A percentile compares a stretch with the other conserved stretches of the same genome.
Evolutionary conservation across 768 basidiomycete species (phyloP).

Genomic region (Imleria badia): DNA sequence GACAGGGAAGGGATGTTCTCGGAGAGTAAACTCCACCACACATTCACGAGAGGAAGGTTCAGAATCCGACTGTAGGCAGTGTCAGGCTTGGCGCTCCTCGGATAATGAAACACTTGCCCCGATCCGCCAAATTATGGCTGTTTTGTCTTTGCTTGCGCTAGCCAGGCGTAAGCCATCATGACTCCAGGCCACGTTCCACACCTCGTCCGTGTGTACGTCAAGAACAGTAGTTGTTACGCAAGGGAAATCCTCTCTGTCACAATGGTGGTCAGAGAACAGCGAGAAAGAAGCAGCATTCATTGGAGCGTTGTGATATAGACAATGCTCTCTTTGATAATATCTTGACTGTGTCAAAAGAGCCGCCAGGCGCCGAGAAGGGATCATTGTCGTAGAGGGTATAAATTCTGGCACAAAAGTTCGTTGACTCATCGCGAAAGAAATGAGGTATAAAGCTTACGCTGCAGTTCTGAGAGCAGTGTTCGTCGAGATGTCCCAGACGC

Average conservation of each 20-base stretch:
- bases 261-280: constrained; percentile 85
- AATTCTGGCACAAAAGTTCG: constrained; percentile 51
- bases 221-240: constrained; percentile 81
- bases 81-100: constrained; percentile 4
- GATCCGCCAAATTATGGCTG: constrained; percentile 86
- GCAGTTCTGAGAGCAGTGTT: constrained; percentile 72
- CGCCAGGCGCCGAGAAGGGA: constrained; percentile 85
- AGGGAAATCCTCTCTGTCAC: constrained; percentile 81
- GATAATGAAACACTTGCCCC: constrained; percentile 53
- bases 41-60: constrained; percentile 57
- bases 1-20: constrained; percentile 78
- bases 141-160: constrained; percentile 83
- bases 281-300: constrained; percentile 61
- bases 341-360: constrained; percentile 85
- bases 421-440: not conserved
- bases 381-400: constrained; percentile 90
- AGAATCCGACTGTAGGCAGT: constrained; percentile 40
- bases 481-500: constrained; percentile 76
- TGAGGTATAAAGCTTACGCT: constrained; percentile 53
- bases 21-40: constrained; percentile 56
- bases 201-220: constrained; percentile 86
- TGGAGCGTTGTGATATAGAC: constrained; percentile 84
- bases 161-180: constrained; percentile 83
- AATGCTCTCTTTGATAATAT: constrained; percentile 73
- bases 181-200: constrained; percentile 97